phyloP scores from a whole-genome alignment of 1,284 basidiomycete species.

The Mycena sp. region DNA sequence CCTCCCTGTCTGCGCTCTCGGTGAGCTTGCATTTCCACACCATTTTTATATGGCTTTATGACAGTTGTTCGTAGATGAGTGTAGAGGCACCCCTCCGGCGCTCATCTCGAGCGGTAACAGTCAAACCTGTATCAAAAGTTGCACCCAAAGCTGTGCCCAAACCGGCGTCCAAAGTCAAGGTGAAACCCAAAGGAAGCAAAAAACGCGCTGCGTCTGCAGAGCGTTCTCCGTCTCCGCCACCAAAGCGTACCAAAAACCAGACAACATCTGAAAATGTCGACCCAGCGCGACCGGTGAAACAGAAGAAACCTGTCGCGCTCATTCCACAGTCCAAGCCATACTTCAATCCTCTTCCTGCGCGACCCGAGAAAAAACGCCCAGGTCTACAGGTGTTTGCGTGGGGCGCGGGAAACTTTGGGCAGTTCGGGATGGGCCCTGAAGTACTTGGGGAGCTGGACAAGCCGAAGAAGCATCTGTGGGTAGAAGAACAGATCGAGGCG shows the following conservation, averaged over 20 bases:
- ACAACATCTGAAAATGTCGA: conserved; percentile 41
- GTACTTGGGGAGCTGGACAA: conserved; percentile 73
- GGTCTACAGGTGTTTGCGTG: conserved; percentile 80
- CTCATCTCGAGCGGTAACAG: conserved; percentile 57
- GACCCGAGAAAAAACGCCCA: conserved; percentile 61
- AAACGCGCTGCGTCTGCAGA: conserved; percentile 58
- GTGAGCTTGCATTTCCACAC: neutral
- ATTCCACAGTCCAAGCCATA: conserved; percentile 58
- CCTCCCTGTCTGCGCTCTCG: neutral
- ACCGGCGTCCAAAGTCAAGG: conserved; percentile 42
- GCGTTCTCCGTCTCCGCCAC: conserved; percentile 51
- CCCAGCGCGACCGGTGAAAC: conserved; percentile 36
- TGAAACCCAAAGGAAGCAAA: conserved; percentile 39
- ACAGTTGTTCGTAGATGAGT: conserved; percentile 37
- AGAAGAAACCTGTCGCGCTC: conserved; percentile 47
- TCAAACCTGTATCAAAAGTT: conserved; percentile 39
- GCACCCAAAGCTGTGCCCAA: conserved; percentile 40
- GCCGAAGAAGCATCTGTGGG: conserved; percentile 75
- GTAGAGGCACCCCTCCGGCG: conserved; percentile 51
- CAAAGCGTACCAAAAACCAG: conserved; percentile 51
- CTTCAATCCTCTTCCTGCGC: conserved; percentile 67
- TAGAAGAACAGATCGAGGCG: conserved; percentile 67
- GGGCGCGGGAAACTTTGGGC: conserved; percentile 89
- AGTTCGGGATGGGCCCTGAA: conserved; percentile 86
- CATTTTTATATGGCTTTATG: neutral